A percentile compares a stretch with the other conserved stretches of the same genome.
phyloP scores from a whole-genome alignment of 148 eudicot species.

The Chenopodium formosanum region DNA sequence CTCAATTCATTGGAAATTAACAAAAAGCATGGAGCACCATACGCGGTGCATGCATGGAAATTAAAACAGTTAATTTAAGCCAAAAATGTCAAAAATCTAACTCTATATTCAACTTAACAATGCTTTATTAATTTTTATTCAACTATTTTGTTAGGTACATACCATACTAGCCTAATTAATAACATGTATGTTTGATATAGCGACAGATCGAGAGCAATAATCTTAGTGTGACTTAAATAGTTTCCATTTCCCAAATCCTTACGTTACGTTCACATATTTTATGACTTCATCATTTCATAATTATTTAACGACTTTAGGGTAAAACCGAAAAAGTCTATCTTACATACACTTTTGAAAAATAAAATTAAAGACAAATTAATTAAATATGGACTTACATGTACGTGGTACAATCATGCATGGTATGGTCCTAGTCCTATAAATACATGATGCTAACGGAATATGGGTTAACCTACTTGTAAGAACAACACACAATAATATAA shows the following conservation, averaged over 20 bases:
- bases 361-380: conserved; percentile 1
- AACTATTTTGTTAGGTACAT: background rate
- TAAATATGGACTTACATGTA: conserved; percentile 1
- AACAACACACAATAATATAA: too few species aligned
- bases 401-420: background rate
- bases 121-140: background rate
- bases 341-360: conserved; percentile 4
- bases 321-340: background rate
- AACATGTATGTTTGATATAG: background rate
- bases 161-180: background rate
- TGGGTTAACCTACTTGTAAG: background rate
- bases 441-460: conserved; percentile 14
- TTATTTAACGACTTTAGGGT: conserved; percentile 1
- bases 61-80: too few species aligned
- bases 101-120: background rate
- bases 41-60: too few species aligned
- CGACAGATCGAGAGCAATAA: background rate
- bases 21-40: too few species aligned
- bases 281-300: conserved; percentile 23
- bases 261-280: conserved; percentile 32
- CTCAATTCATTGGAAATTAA: too few species aligned
- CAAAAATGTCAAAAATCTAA: too few species aligned
- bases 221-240: background rate
- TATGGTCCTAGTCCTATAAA: conserved; percentile 8
- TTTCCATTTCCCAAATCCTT: conserved; percentile 17